phyloP scores from a whole-genome alignment of 108 stramenopile species.

The Nitzschia sp. region DNA sequence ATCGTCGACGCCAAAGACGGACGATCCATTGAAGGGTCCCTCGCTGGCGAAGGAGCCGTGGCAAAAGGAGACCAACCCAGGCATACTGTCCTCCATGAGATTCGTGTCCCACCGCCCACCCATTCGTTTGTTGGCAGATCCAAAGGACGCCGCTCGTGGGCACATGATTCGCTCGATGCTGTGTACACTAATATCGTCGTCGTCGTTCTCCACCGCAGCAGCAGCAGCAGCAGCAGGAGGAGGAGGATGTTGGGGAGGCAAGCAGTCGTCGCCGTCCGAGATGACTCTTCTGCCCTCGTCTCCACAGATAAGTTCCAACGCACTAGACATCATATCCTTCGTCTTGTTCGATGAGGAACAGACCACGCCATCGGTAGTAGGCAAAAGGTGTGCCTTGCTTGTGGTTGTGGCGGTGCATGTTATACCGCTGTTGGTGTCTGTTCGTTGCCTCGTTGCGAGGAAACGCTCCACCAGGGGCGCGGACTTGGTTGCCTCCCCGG shows the following conservation, averaged over 20 bases:
- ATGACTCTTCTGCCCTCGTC: background rate
- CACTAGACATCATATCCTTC: background rate
- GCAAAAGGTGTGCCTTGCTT: no score
- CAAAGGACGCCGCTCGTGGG: slow-evolving; percentile 2
- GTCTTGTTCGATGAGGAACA: no score
- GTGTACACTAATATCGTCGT: background rate
- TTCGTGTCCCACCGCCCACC: slow-evolving; percentile 3
- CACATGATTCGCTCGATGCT: slow-evolving; percentile 1
- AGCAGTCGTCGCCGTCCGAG: background rate
- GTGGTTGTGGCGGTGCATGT: no score
- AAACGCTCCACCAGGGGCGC: no score
- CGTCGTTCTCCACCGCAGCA: background rate
- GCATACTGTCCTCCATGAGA: slow-evolving; percentile 5
- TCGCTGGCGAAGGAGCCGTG: slow-evolving; percentile 5
- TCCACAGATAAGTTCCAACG: background rate
- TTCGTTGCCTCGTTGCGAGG: no score
- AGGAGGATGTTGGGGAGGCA: no score
- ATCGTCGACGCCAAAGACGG: background rate
- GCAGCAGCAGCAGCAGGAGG: no score
- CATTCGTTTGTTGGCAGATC: background rate
- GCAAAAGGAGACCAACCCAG: slow-evolving; percentile 2
- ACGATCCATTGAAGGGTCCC: background rate
- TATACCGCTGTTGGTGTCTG: no score
- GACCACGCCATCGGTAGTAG: no score
- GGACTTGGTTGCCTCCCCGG: no score